A percentile compares a stretch with the other conserved stretches of the same genome.
Conservation (phyloP, 768 basidiomycete genomes). For the Hygrocybe punicea region DNA sequence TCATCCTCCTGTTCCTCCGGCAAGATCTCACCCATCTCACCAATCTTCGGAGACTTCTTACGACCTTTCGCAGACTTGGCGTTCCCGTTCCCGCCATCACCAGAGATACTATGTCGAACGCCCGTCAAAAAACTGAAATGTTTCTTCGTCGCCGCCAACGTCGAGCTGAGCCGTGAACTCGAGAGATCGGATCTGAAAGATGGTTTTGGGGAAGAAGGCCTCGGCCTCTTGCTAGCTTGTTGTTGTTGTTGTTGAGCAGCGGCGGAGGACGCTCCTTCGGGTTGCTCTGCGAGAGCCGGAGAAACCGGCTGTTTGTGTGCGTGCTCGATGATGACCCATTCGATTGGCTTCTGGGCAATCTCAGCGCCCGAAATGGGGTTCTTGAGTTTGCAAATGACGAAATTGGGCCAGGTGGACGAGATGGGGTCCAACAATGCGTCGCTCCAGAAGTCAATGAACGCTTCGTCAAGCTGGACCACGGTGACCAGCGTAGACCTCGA, state of each 20-base stretch:
- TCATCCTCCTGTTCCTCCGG: conserved; percentile 43
- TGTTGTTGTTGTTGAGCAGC: neutral
- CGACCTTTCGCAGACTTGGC: conserved; percentile 37
- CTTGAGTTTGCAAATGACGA: conserved; percentile 69
- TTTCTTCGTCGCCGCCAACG: conserved; percentile 52
- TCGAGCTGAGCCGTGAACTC: conserved; percentile 22
- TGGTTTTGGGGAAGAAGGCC: conserved; percentile 40
- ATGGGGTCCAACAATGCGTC: conserved; percentile 72
- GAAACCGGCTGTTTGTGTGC: conserved; percentile 40
- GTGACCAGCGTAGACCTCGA: conserved; percentile 45
- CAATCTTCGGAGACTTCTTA: conserved; percentile 42
- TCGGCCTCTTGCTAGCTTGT: conserved; percentile 10
- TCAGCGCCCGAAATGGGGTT: conserved; percentile 23
- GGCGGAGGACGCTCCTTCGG: too few relatives aligned
- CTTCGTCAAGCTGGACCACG: conserved; percentile 67
- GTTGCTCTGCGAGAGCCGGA: conserved; percentile 19
- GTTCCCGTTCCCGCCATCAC: conserved; percentile 2
- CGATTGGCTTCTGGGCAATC: conserved; percentile 42
- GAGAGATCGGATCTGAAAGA: conserved; percentile 45
- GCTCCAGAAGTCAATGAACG: conserved; percentile 80
- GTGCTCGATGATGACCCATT: conserved; percentile 72
- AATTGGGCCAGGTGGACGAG: conserved; percentile 60
- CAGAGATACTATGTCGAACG: conserved; percentile 26
- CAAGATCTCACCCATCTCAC: conserved; percentile 71
- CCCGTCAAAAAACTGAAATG: conserved; percentile 61